Evolutionary conservation across 331 rosid genomes (phyloP).

Genomic region (Rhamnella rubrinervis): DNA sequence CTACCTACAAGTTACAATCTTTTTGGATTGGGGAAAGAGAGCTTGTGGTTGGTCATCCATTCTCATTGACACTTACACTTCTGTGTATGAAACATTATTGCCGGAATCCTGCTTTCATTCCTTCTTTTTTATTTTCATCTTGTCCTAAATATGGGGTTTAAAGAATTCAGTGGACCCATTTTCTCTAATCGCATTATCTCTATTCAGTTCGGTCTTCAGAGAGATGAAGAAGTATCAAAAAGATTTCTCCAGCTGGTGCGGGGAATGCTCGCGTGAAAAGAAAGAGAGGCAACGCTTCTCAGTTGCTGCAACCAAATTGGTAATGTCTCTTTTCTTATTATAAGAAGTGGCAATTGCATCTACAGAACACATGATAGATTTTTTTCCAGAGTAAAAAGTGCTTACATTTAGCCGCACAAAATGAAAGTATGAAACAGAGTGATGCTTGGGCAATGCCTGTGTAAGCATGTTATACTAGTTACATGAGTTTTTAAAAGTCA

Average conservation of each 20-base stretch:
- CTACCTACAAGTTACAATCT: background rate
- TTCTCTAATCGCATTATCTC: slow-evolving; percentile 13
- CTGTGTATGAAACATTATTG: too few species aligned
- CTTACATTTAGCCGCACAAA: background rate
- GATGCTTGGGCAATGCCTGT: background rate
- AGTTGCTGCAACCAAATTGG: slow-evolving; percentile 61
- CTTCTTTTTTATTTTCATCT: too few species aligned
- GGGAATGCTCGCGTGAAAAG: slow-evolving; percentile 73
- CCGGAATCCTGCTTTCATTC: background rate
- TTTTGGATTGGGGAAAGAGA: background rate
- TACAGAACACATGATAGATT: background rate
- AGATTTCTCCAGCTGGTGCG: slow-evolving; percentile 77
- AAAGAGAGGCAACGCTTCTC: slow-evolving; percentile 60
- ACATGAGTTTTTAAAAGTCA: too few species aligned
- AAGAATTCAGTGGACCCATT: background rate
- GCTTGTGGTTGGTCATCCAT: too few species aligned
- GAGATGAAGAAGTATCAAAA: slow-evolving; percentile 71
- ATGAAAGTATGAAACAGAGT: background rate
- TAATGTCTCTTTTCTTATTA: slow-evolving; percentile 13
- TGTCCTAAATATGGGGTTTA: background rate
- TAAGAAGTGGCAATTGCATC: background rate
- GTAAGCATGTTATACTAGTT: background rate
- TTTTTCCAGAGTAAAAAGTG: background rate
- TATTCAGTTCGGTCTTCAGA: slow-evolving; percentile 65
- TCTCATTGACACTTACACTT: background rate